Evolutionary conservation across 371 early-diverging fungal genomes (phyloP), one percentile per base, ranked within the genome.

Genomic region (Syncephalastrum contaminatum): DNA sequence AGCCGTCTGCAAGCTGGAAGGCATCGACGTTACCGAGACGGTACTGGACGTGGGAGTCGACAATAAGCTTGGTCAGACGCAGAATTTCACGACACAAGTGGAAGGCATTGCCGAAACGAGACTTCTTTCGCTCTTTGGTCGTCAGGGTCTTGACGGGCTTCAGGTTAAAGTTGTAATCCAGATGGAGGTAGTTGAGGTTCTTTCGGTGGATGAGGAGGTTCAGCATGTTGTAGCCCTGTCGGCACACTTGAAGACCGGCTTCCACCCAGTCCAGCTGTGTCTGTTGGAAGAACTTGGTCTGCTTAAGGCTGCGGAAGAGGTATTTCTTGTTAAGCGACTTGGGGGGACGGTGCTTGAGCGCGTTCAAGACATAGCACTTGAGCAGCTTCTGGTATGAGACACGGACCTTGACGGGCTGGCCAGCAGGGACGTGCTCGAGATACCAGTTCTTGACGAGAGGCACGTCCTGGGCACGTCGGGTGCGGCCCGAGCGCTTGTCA

Each of bases 41-140:
- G 66, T 95, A 97, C 73, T 97, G 96, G 19, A 98, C 97, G 70
- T 98, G 96, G 7, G 95, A 83, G 65, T 99, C 99, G 14, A 99
- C 98, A 55, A 99, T 83, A 42, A 97, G 80, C 75, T 99, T 99
- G n/a, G 97, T 93, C 51, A 99, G 77, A 42, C 98, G 91, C 40
- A 99, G 80, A 51, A 99, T 94, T 81, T 99, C 99, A 73, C 99
- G 90, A 67, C 79, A 75, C 63, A 91, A 79, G 73, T 93, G 98
- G 84, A 99, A 99, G 5, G 99, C 95, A 63, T 95, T 95, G 56
- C 99, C 99, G 70, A 99, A 96, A 19, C 99, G 87, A 22, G 96
- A 95, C 80, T 97, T 99, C 74, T 99, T 99, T 66, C 99, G 87
- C 74, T 99, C 99, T 77, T 99, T 99, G 40, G 99, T 99, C 8